Conservation (phyloP, 352 stramenopile genomes). For the Pilasporangium apinafurcum region DNA sequence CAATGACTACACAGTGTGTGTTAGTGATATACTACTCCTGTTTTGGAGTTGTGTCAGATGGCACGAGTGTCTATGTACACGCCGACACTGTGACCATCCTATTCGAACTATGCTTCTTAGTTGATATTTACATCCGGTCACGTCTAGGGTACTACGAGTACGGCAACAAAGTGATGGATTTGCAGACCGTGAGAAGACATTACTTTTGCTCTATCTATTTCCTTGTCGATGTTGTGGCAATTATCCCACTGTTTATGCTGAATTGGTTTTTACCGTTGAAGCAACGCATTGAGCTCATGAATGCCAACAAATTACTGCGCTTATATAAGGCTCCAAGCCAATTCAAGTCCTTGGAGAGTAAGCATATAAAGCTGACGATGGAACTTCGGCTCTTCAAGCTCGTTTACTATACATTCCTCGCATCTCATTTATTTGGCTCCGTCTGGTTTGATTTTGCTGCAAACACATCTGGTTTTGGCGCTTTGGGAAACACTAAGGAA, state of each 20-base stretch:
- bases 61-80: conserved; percentile 7
- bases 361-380: conserved; percentile 43
- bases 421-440: conserved; percentile 46
- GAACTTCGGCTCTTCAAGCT: conserved; percentile 47
- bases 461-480: conserved; percentile 22
- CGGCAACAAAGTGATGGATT: conserved; percentile 60
- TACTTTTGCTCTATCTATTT: conserved; percentile 40
- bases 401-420: conserved; percentile 50
- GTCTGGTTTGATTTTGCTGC: conserved; percentile 58
- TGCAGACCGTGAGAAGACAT: conserved; percentile 22
- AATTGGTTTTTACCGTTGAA: conserved; percentile 16
- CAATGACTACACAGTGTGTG: conserved; percentile 28
- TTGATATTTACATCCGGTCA: conserved; percentile 44
- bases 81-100: conserved; percentile 23
- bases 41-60: conserved; percentile 18
- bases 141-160: conserved; percentile 55
- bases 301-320: conserved; percentile 50
- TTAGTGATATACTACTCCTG: conserved; percentile 46
- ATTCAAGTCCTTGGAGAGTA: conserved; percentile 35
- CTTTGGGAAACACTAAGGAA: not conserved
- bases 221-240: conserved; percentile 28
- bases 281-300: conserved; percentile 28
- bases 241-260: conserved; percentile 36
- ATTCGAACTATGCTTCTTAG: conserved; percentile 34
- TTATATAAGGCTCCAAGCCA: conserved; percentile 42